phyloP scores from a whole-genome alignment of 371 early-diverging fungal genomes.

The Mortierella sp. region DNA sequence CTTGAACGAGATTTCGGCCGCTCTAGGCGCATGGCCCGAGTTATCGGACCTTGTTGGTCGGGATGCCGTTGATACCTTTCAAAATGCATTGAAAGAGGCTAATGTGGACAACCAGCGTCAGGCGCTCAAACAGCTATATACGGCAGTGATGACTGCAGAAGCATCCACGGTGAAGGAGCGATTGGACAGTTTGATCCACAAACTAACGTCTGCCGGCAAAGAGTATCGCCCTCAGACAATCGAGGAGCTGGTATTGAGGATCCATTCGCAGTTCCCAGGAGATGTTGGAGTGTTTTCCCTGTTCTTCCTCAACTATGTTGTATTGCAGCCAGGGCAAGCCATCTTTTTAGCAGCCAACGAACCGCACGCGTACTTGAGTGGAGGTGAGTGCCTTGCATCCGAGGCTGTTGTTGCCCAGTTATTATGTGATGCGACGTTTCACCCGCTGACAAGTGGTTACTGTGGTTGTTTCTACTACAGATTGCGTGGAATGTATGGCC shows the following conservation, averaged over 20 bases:
- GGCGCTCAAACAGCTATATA: conserved; percentile 74
- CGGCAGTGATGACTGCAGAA: conserved; percentile 73
- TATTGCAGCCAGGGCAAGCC: conserved; percentile 86
- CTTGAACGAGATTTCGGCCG: conserved; percentile 76
- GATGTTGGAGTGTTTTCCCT: conserved; percentile 93
- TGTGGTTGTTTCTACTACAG: too few species aligned
- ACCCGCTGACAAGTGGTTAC: too few species aligned
- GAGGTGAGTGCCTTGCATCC: conserved; percentile 79
- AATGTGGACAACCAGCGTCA: conserved; percentile 59
- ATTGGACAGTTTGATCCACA: conserved; percentile 62
- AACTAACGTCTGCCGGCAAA: conserved; percentile 43
- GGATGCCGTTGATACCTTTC: conserved; percentile 25
- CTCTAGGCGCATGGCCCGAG: conserved; percentile 80
- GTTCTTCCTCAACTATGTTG: conserved; percentile 89
- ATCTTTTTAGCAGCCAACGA: conserved; percentile 96
- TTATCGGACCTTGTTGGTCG: conserved; percentile 74
- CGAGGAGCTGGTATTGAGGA: conserved; percentile 77
- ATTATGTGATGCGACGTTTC: too few species aligned
- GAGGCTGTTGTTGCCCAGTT: too few species aligned
- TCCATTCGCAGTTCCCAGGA: conserved; percentile 87
- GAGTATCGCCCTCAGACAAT: conserved; percentile 18
- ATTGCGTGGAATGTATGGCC: conserved; percentile 99
- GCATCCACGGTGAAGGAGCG: conserved; percentile 60
- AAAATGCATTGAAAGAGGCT: conserved; percentile 27
- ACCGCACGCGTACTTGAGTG: conserved; percentile 96